A percentile compares a stretch with the other conserved stretches of the same genome.
Evolutionary conservation across 306 rosid species (phyloP).

Genomic region (Echinosophora koreensis): DNA sequence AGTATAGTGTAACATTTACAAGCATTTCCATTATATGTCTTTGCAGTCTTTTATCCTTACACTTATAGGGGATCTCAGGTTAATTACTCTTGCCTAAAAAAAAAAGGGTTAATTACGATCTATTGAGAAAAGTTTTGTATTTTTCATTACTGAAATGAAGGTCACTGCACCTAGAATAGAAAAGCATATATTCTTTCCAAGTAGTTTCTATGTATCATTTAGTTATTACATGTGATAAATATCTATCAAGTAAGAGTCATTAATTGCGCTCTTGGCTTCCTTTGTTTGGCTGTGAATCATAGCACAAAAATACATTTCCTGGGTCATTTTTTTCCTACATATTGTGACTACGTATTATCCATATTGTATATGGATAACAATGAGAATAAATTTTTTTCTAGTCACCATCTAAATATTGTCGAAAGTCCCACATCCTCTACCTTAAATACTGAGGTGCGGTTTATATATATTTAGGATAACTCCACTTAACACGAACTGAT

Average conservation of each 20-base stretch:
- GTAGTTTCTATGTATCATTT: background rate
- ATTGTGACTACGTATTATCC: background rate
- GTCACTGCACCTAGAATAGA: background rate
- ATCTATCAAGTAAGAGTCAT: background rate
- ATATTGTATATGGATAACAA: background rate
- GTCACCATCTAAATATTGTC: background rate
- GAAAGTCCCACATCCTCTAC: too few species aligned
- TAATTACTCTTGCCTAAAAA: too few species aligned
- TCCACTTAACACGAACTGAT: too few species aligned
- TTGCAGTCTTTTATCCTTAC: slow-evolving; percentile 19
- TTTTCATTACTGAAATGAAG: background rate
- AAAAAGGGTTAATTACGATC: slow-evolving; percentile 6
- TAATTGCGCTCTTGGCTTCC: background rate
- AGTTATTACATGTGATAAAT: background rate
- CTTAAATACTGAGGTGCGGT: too few species aligned
- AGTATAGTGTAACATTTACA: background rate
- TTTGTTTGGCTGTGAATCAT: background rate
- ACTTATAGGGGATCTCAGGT: background rate
- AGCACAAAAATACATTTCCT: background rate
- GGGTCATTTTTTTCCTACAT: background rate
- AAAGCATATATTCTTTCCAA: background rate
- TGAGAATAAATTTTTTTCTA: slow-evolving; percentile 16
- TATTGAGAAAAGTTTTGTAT: slow-evolving; percentile 7
- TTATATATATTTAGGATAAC: too few species aligned
- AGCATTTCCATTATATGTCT: slow-evolving; percentile 4